Conservation (phyloP, 805 yeast species). For the Starmerella roubikii region DNA sequence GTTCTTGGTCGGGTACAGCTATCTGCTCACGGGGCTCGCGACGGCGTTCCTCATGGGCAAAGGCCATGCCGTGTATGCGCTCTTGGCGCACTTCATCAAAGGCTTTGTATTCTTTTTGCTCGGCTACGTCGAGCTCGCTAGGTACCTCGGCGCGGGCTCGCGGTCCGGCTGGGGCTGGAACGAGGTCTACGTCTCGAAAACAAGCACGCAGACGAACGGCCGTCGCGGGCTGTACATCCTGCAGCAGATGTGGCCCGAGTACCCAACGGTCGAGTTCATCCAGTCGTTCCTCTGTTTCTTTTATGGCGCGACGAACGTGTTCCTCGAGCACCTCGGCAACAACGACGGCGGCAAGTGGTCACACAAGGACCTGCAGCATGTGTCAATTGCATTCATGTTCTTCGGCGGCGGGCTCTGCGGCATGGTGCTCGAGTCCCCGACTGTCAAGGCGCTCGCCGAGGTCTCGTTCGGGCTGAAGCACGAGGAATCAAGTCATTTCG, state of each 20-base stretch:
- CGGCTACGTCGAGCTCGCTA: conserved; percentile 69
- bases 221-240: neutral
- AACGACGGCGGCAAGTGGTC: conserved; percentile 66
- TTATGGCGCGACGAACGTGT: conserved; percentile 81
- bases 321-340: conserved; percentile 74
- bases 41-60: conserved; percentile 59
- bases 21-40: conserved; percentile 45
- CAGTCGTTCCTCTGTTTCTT: conserved; percentile 71
- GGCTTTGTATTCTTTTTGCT: conserved; percentile 75
- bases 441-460: conserved; percentile 21
- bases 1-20: conserved; percentile 44
- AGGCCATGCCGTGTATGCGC: conserved; percentile 54
- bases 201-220: conserved; percentile 17
- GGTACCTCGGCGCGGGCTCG: conserved; percentile 73
- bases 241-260: conserved; percentile 25
- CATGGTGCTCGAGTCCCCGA: conserved; percentile 52
- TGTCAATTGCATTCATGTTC: conserved; percentile 78
- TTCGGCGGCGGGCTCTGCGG: conserved; percentile 92
- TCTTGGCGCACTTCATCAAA: conserved; percentile 89
- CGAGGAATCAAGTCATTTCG: neutral
- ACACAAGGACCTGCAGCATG: conserved; percentile 82
- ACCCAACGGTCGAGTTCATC: conserved; percentile 70
- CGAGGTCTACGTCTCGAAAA: conserved; percentile 6
- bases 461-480: conserved; percentile 13
- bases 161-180: conserved; percentile 91